Evolutionary conservation across 2,329 filamentous ascomycete species (phyloP).

Genomic region (Colletotrichum echinochloae): DNA sequence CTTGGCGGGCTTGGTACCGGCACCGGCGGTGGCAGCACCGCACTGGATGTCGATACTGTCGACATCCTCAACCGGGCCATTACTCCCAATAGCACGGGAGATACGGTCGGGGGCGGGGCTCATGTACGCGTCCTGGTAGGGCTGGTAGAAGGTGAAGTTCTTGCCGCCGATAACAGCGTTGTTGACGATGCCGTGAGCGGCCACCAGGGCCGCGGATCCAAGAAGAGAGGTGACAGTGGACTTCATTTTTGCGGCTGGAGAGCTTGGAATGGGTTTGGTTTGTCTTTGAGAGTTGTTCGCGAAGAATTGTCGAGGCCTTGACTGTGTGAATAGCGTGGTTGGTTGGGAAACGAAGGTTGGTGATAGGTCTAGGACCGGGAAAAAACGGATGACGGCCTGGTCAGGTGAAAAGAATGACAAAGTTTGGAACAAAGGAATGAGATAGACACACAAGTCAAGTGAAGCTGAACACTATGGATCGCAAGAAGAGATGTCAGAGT

Average conservation of each 20-base stretch:
- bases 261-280: background rate
- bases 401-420: slow-evolving; percentile 41
- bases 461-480: slow-evolving; percentile 40
- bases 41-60: slow-evolving; percentile 67
- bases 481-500: background rate
- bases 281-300: background rate
- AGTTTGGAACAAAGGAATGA: slow-evolving; percentile 37
- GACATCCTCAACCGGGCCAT: slow-evolving; percentile 68
- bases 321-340: slow-evolving; percentile 36
- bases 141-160: slow-evolving; percentile 50
- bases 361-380: slow-evolving; percentile 34
- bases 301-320: slow-evolving; percentile 24
- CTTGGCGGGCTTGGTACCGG: slow-evolving; percentile 61
- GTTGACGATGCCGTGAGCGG: slow-evolving; percentile 63
- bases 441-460: slow-evolving; percentile 41
- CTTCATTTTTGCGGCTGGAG: slow-evolving; percentile 39
- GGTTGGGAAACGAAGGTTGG: slow-evolving; percentile 26
- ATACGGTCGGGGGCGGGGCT: slow-evolving; percentile 59
- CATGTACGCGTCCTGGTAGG: slow-evolving; percentile 58
- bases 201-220: slow-evolving; percentile 54
- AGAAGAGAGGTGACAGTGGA: slow-evolving; percentile 44
- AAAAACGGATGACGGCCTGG: slow-evolving; percentile 40
- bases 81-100: slow-evolving; percentile 67
- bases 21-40: slow-evolving; percentile 63
- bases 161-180: slow-evolving; percentile 57